Conservation (phyloP, 1,284 basidiomycete species). For the Porogramme epimiltina region DNA sequence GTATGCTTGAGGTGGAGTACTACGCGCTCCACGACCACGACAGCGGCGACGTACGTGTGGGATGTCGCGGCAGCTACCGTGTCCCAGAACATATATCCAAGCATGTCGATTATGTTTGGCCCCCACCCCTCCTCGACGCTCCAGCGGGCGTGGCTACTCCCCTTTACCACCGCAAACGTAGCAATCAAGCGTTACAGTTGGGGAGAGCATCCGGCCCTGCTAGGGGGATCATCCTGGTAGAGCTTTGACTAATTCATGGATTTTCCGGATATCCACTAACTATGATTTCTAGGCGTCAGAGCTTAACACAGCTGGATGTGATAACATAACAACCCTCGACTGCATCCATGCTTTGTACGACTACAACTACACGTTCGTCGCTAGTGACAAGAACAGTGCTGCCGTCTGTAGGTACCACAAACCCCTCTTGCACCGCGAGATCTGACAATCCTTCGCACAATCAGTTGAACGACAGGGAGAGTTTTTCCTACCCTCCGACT, state of each 20-base stretch:
- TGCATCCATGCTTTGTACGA: slow-evolving; percentile 22
- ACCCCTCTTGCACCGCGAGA: slow-evolving; percentile 25
- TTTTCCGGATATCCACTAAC: no score
- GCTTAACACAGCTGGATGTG: slow-evolving; percentile 10
- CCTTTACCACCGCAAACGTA: no score
- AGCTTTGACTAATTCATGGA: no score
- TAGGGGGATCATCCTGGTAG: not conserved
- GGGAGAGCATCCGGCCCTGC: not conserved
- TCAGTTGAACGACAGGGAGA: slow-evolving; percentile 51
- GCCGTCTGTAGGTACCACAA: slow-evolving; percentile 13
- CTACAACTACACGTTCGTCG: slow-evolving; percentile 12
- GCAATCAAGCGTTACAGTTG: no score
- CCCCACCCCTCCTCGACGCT: slow-evolving; percentile 14
- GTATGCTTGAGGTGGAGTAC: slow-evolving; percentile 45
- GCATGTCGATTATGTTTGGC: slow-evolving; percentile 26
- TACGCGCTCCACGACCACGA: slow-evolving; percentile 41
- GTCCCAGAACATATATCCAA: slow-evolving; percentile 24
- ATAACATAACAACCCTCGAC: slow-evolving; percentile 11
- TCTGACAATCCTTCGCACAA: not conserved
- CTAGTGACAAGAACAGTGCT: slow-evolving; percentile 13
- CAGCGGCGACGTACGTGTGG: slow-evolving; percentile 34
- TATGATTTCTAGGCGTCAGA: not conserved
- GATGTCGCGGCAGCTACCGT: slow-evolving; percentile 27
- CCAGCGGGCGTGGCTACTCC: not conserved
- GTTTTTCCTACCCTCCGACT: slow-evolving; percentile 42